Conservation (phyloP, 2,329 filamentous ascomycete species). For the Curvularia hawaiiensis region DNA sequence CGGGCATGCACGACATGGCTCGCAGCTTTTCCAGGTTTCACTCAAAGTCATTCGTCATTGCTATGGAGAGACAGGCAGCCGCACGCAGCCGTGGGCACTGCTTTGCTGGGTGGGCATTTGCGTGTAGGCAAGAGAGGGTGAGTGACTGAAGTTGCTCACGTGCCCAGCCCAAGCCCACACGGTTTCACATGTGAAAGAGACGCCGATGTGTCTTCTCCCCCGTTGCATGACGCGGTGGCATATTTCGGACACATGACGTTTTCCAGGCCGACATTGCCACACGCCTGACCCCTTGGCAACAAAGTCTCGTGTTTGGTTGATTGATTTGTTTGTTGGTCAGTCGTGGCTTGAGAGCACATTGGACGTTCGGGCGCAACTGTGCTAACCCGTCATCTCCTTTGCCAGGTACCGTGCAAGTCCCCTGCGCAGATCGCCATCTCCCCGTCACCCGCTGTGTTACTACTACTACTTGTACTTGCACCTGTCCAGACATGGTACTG, state of each 20-base stretch:
- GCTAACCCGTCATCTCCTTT: background rate
- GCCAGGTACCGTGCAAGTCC: slow-evolving; percentile 6
- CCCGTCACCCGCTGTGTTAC: background rate
- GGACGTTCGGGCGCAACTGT: too few species aligned
- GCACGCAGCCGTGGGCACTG: background rate
- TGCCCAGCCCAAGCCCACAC: slow-evolving; percentile 7
- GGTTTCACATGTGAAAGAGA: slow-evolving; percentile 25
- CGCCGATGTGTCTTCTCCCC: slow-evolving; percentile 1
- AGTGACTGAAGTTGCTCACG: slow-evolving; percentile 1
- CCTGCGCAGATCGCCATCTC: slow-evolving; percentile 7
- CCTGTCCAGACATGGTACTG: too few species aligned
- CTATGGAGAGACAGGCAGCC: slow-evolving; percentile 8
- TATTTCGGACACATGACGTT: background rate
- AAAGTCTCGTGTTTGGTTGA: background rate
- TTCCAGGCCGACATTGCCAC: background rate
- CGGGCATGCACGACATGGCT: slow-evolving; percentile 11
- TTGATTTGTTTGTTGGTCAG: background rate
- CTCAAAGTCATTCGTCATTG: slow-evolving; percentile 18
- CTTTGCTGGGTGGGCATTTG: slow-evolving; percentile 1
- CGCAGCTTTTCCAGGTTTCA: slow-evolving; percentile 19
- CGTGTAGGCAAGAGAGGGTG: background rate
- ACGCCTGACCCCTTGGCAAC: background rate
- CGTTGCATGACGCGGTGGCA: slow-evolving; percentile 19
- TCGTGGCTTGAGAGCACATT: too few species aligned
- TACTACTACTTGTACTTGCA: background rate